Evolutionary conservation across 495 filamentous ascomycete genomes (phyloP), one percentile per base, ranked within the genome.

Genomic region (Penicillium longicatenatum): DNA sequence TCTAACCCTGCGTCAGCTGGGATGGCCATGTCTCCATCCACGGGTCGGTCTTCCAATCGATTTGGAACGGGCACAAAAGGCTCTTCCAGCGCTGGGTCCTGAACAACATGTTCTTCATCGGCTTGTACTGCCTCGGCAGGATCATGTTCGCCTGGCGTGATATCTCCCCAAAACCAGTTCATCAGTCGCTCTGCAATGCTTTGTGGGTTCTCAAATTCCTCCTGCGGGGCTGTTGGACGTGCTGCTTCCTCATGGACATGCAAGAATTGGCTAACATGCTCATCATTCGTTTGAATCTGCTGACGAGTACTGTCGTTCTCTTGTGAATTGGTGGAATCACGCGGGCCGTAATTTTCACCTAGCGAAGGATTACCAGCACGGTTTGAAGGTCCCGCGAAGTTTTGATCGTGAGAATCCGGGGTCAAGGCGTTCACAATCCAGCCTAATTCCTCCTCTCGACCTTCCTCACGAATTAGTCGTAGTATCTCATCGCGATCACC

Each of bases 81-180:
- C n/a, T 80, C 81, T 73, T 89, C 85, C 33, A 83, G 68, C 14
- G 75, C 85, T 21, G 83, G 62, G 51, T 87, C 75, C 51, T 82
- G 72, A 30, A 85, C 77, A 48, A 85, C 64, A 43, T 81, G 81
- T 57, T 87, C 87, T 54, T 84, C 85, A 60, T 88, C 78, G 21
- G 68, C 66, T 8, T 54, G 71, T 4, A 49, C 41, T 37, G 52
- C 64, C 37, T 68, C 72, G 2, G 71, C 77, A 22, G 70, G 47
- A 21, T 55, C 66, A 47, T 69, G 66, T n/a, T 64, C 62, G 41
- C 65, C 61, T 6, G 67, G 64, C 8, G 70, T 70, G 29, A 84
- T 71, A 59, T 85, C 86, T 14, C 82, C 86, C 85, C 86, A 91
- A 41, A 90, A 76, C 80, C 84, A 89, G 57, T 88, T 76, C 11